Evolutionary conservation across 1,139 yeast genomes (phyloP).

Genomic region (Fermentozyma sake): DNA sequence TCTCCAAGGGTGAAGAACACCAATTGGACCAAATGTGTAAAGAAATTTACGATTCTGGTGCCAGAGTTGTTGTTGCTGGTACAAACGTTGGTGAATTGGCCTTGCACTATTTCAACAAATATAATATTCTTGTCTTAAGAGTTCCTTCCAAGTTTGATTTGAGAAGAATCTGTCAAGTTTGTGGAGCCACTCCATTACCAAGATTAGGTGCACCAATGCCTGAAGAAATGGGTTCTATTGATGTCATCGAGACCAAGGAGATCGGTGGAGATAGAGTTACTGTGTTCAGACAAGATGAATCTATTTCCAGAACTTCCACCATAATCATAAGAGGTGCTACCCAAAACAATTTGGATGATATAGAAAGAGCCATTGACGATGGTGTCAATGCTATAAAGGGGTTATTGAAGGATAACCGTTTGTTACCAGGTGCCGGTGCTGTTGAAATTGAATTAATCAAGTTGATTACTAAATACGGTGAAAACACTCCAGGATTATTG

Average conservation of each 20-base stretch:
- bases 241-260: constrained; percentile 84
- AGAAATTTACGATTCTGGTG: constrained; percentile 81
- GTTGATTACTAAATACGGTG: constrained; percentile 79
- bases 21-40: constrained; percentile 85
- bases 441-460: constrained; percentile 87
- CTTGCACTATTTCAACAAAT: constrained; percentile 85
- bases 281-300: constrained; percentile 77
- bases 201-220: constrained; percentile 95
- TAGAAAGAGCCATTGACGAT: constrained; percentile 96
- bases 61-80: constrained; percentile 87
- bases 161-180: constrained; percentile 90
- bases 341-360: constrained; percentile 88
- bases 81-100: constrained; percentile 91
- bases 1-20: constrained; percentile 93
- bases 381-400: constrained; percentile 94
- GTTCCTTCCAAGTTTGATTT: constrained; percentile 93
- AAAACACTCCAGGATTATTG: constrained; percentile 85
- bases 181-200: constrained; percentile 96
- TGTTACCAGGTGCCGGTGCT: constrained; percentile 96
- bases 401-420: constrained; percentile 68
- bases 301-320: constrained; percentile 77
- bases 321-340: constrained; percentile 96
- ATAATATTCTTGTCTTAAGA: constrained; percentile 76
- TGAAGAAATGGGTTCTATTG: constrained; percentile 88
- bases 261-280: constrained; percentile 98